A percentile compares a stretch with the other conserved stretches of the same genome.
These are phyloP conservation scores for Lanmaoa pseudosensibilis DNA, from an alignment of 768 basidiomycete species.

Conservation along the genomic window DNA sequence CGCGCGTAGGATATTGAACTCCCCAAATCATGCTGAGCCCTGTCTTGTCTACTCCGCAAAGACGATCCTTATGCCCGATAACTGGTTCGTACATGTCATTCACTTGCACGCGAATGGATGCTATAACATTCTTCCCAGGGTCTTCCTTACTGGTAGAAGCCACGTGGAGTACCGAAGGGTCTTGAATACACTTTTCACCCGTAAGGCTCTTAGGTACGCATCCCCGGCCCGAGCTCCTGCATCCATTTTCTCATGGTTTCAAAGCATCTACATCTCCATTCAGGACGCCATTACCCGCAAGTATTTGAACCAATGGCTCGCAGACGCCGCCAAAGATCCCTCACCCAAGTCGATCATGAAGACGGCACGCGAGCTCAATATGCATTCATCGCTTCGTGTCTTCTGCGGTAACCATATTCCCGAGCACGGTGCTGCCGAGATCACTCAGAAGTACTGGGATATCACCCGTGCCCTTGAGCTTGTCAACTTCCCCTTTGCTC, in stretches of 20 bases:
- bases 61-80: conserved; percentile 76
- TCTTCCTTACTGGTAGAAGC: conserved; percentile 92
- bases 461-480: conserved; percentile 95
- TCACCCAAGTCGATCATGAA: conserved; percentile 73
- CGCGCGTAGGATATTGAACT: conserved; percentile 94
- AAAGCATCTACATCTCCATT: conserved; percentile 77
- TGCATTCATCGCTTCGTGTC: conserved; percentile 94
- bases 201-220: conserved; percentile 82
- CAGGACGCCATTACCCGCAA: conserved; percentile 82
- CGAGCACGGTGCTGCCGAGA: conserved; percentile 72
- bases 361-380: conserved; percentile 90
- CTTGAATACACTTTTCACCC: conserved; percentile 90
- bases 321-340: conserved; percentile 47
- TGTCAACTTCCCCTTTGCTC: conserved; percentile 95
- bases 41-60: conserved; percentile 93
- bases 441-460: conserved; percentile 92
- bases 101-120: not conserved
- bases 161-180: conserved; percentile 94
- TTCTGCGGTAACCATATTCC: conserved; percentile 93
- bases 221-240: not conserved
- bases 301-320: conserved; percentile 75
- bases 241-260: conserved; percentile 1
- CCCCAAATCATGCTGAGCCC: conserved; percentile 88
- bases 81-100: conserved; percentile 60
- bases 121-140: conserved; percentile 50